These are phyloP conservation scores for Globisporangium camurandrum DNA, from an alignment of 352 stramenopile genomes.

Conservation along the genomic window DNA sequence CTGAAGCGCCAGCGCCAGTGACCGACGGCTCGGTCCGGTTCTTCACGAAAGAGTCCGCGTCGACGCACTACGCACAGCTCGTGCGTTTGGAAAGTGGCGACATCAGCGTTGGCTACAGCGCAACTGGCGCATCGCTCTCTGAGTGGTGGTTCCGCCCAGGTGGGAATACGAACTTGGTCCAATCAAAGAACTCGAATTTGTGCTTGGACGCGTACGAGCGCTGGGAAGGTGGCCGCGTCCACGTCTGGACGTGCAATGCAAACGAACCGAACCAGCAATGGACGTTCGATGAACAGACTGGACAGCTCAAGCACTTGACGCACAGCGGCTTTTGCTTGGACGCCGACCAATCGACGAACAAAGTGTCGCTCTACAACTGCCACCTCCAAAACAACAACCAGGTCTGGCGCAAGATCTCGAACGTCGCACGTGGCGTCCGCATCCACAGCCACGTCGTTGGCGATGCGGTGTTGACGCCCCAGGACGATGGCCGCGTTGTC, in stretches of 20 bases:
- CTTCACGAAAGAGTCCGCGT: constrained; percentile 28
- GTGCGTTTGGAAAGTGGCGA: constrained; percentile 16
- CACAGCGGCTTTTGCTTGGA: constrained; percentile 57
- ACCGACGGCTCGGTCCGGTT: constrained; percentile 27
- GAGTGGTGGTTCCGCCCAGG: constrained; percentile 35
- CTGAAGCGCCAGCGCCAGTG: constrained; percentile 8
- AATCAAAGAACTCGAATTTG: constrained; percentile 32
- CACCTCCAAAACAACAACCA: constrained; percentile 58
- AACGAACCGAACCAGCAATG: constrained; percentile 41
- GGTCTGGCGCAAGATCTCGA: constrained; percentile 30
- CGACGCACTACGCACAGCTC: constrained; percentile 30
- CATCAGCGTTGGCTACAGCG: constrained; percentile 19
- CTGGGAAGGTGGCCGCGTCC: constrained; percentile 39
- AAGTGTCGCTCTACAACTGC: constrained; percentile 38
- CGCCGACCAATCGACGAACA: constrained; percentile 25
- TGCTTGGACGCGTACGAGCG: constrained; percentile 59
- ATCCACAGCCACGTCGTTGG: constrained; percentile 18
- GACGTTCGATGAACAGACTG: constrained; percentile 24
- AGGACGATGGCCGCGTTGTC: constrained; percentile 23
- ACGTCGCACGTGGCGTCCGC: constrained; percentile 20
- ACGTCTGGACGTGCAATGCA: constrained; percentile 27
- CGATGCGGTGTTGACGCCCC: constrained; percentile 24
- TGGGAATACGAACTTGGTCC: constrained; percentile 32
- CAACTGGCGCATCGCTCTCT: constrained; percentile 15
- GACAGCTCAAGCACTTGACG: constrained; percentile 35